phyloP scores from a whole-genome alignment of 805 yeast genomes.

The Dipodascus geniculatus region DNA sequence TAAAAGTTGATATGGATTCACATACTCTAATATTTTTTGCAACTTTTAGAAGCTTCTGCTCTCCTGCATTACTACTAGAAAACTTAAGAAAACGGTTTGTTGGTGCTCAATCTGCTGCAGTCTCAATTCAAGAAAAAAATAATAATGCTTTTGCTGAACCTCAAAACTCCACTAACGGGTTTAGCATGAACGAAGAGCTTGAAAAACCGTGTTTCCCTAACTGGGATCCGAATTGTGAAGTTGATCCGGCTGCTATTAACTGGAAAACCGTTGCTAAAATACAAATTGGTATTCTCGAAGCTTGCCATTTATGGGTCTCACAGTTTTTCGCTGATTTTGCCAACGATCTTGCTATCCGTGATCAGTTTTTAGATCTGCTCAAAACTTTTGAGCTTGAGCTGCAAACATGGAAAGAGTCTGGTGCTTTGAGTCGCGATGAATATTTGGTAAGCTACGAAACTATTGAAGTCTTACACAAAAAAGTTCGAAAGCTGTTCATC shows the following conservation, averaged over 20 bases:
- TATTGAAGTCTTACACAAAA: conserved; percentile 39
- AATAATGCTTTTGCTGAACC: not conserved
- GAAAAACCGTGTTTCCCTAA: conserved; percentile 13
- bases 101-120: conserved; percentile 53
- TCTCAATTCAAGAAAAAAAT: conserved; percentile 31
- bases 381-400: conserved; percentile 60
- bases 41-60: conserved; percentile 54
- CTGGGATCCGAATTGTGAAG: conserved; percentile 16
- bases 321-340: conserved; percentile 68
- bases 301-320: conserved; percentile 54
- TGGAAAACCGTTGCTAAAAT: conserved; percentile 63
- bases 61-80: conserved; percentile 41
- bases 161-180: not conserved
- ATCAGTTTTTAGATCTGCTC: conserved; percentile 49
- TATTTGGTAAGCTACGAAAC: conserved; percentile 17
- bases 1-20: conserved; percentile 51
- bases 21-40: conserved; percentile 61
- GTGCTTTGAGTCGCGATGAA: conserved; percentile 9
- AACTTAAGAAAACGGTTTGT: conserved; percentile 43
- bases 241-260: conserved; percentile 36
- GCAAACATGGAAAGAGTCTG: conserved; percentile 18
- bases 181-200: conserved; percentile 3
- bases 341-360: conserved; percentile 50
- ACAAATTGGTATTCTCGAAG: conserved; percentile 72
- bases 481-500: conserved; percentile 49